Conservation (phyloP, 2,329 filamentous ascomycete species). For the Colletotrichum paranaense region DNA sequence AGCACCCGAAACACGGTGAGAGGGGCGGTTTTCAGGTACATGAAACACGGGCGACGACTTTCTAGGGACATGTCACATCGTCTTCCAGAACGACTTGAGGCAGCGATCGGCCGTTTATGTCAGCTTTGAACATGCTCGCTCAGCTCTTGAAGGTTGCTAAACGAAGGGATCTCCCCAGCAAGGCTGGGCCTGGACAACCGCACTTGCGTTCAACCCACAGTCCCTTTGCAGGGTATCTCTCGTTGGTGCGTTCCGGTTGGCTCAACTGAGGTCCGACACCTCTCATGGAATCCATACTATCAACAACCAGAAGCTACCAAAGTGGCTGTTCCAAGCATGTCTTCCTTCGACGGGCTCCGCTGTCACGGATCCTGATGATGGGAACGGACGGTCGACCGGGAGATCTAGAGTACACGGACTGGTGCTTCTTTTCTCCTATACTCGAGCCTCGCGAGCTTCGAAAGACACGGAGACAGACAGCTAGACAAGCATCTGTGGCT, state of each 20-base stretch:
- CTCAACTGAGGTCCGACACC: neutral
- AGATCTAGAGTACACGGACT: slow-evolving; percentile 23
- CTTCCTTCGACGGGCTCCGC: slow-evolving; percentile 27
- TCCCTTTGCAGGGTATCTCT: slow-evolving; percentile 1
- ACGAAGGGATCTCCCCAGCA: slow-evolving; percentile 4
- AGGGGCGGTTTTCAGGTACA: slow-evolving; percentile 40
- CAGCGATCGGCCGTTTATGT: slow-evolving; percentile 31
- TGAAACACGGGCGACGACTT: slow-evolving; percentile 38
- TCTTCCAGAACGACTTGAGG: slow-evolving; percentile 38
- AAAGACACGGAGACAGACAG: neutral
- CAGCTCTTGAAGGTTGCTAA: neutral
- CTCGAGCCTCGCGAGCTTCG: slow-evolving; percentile 9
- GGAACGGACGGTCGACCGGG: slow-evolving; percentile 29
- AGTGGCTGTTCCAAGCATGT: neutral
- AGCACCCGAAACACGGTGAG: slow-evolving; percentile 42
- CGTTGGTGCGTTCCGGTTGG: slow-evolving; percentile 17
- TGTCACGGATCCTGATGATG: slow-evolving; percentile 25
- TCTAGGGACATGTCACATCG: slow-evolving; percentile 32
- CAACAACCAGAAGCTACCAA: slow-evolving; percentile 3
- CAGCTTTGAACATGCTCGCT: slow-evolving; percentile 17
- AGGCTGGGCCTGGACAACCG: slow-evolving; percentile 4
- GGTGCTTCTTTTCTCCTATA: neutral
- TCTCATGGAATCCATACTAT: neutral
- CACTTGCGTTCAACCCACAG: slow-evolving; percentile 9
- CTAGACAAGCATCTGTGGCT: neutral